These are phyloP conservation scores for Globisporangium paroecandrum DNA, from an alignment of 352 stramenopile genomes.

Conservation along the genomic window DNA sequence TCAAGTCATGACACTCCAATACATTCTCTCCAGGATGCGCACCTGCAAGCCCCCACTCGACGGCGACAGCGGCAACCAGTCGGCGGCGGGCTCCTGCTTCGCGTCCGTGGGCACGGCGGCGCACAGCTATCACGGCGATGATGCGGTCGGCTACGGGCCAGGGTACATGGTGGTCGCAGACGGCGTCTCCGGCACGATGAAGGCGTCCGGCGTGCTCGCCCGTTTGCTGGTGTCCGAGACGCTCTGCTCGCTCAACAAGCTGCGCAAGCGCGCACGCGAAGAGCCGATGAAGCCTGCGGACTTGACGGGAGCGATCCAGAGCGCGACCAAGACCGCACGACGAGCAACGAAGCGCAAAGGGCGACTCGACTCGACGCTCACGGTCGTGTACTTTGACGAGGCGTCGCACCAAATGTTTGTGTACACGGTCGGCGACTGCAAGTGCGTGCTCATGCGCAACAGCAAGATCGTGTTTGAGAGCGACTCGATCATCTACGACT, in stretches of 20 bases:
- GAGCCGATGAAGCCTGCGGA: constrained; percentile 51
- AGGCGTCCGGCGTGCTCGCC: constrained; percentile 77
- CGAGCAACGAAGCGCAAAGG: constrained; percentile 76
- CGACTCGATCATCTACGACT: constrained; percentile 89
- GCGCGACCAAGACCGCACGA: constrained; percentile 66
- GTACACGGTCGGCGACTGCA: constrained; percentile 86
- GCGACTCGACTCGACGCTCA: constrained; percentile 79
- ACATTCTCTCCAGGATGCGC: constrained; percentile 71
- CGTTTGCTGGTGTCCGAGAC: constrained; percentile 77
- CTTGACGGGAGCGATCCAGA: constrained; percentile 65
- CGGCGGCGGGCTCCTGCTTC: constrained; percentile 36
- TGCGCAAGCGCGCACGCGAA: constrained; percentile 59
- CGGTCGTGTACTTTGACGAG: constrained; percentile 79
- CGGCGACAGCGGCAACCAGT: constrained; percentile 15
- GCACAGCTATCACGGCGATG: constrained; percentile 83
- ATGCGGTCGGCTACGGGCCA: constrained; percentile 80
- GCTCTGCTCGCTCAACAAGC: constrained; percentile 58
- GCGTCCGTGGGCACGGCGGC: constrained; percentile 69
- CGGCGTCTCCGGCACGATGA: constrained; percentile 83
- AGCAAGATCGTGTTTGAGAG: constrained; percentile 78
- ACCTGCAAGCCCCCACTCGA: constrained; percentile 61
- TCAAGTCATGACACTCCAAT: constrained; percentile 29
- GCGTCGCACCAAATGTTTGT: constrained; percentile 71
- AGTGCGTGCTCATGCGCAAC: constrained; percentile 74
- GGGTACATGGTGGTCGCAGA: constrained; percentile 86